These are phyloP conservation scores for Lojkania enalia DNA, from an alignment of 2,329 filamentous ascomycete species.

Conservation along the genomic window DNA sequence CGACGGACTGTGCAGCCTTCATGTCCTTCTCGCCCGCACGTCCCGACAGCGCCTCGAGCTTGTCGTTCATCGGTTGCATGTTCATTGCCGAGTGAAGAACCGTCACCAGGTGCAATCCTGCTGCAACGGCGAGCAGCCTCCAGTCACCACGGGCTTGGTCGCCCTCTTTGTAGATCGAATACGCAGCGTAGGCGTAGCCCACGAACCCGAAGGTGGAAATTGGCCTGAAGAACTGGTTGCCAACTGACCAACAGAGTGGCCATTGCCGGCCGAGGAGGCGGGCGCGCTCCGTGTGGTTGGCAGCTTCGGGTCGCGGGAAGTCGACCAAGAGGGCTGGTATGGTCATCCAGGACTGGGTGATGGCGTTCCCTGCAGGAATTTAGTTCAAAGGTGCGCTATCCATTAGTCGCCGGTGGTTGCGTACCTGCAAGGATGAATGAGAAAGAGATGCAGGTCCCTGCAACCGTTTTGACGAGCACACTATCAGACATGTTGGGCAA, in stretches of 20 bases:
- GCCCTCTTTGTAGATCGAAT: conserved; percentile 38
- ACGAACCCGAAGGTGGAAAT: conserved; percentile 54
- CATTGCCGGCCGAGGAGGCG: conserved; percentile 54
- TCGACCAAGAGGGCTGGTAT: conserved; percentile 54
- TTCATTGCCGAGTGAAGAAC: conserved; percentile 56
- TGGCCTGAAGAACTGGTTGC: conserved; percentile 57
- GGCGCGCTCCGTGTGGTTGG: conserved; percentile 48
- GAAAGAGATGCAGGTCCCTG: conserved; percentile 52
- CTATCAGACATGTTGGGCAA: conserved; percentile 42
- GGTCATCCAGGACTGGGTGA: conserved; percentile 58
- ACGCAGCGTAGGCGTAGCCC: conserved; percentile 53
- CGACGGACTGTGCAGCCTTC: conserved; percentile 35
- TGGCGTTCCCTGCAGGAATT: conserved; percentile 51
- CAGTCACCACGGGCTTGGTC: conserved; percentile 47
- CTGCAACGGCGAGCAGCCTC: conserved; percentile 49
- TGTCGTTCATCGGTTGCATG: conserved; percentile 57
- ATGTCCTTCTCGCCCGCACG: conserved; percentile 37
- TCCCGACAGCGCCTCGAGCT: conserved; percentile 49
- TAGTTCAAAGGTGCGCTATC: too few relatives aligned
- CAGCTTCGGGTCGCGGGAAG: conserved; percentile 48
- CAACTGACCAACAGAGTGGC: conserved; percentile 56
- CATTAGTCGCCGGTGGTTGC: conserved; percentile 5
- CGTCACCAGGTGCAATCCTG: conserved; percentile 51
- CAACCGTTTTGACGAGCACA: conserved; percentile 43
- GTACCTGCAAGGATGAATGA: conserved; percentile 55